These are phyloP conservation scores for Plectosphaerella cucumerina DNA, from an alignment of 2,329 filamentous ascomycete genomes.

Conservation along the genomic window DNA sequence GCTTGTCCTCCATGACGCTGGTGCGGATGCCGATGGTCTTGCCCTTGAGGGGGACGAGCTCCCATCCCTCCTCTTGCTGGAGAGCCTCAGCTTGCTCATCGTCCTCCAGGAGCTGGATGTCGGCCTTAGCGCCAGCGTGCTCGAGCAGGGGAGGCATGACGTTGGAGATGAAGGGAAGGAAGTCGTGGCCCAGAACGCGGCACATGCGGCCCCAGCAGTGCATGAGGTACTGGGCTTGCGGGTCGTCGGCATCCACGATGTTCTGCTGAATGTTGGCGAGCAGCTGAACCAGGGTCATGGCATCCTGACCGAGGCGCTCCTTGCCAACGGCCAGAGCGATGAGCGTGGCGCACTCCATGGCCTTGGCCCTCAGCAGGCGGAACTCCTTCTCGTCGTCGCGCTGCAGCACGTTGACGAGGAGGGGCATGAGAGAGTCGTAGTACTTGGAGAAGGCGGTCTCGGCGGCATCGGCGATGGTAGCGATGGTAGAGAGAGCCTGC, in stretches of 20 bases:
- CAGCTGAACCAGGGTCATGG: constrained; percentile 80
- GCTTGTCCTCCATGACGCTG: constrained; percentile 94
- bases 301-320: constrained; percentile 84
- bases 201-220: constrained; percentile 99
- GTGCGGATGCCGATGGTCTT: constrained; percentile 99
- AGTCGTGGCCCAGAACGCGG: constrained; percentile 83
- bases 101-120: constrained; percentile 93
- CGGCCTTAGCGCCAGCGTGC: constrained; percentile 89
- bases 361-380: constrained; percentile 86
- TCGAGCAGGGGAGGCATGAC: constrained; percentile 94
- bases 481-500: constrained; percentile 94
- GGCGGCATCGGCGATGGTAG: constrained; percentile 96
- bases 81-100: constrained; percentile 91
- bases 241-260: constrained; percentile 88
- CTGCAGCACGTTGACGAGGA: constrained; percentile 83
- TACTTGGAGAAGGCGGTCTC: constrained; percentile 93
- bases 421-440: constrained; percentile 92
- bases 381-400: constrained; percentile 93
- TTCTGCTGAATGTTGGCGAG: constrained; percentile 81
- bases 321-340: constrained; percentile 95
- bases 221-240: constrained; percentile 93
- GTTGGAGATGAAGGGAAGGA: constrained; percentile 84
- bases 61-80: constrained; percentile 95
- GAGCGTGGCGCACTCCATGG: constrained; percentile 97
- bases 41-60: constrained; percentile 91